Evolutionary conservation across 768 basidiomycete species (phyloP).

Genomic region (Ramaria sp.): DNA sequence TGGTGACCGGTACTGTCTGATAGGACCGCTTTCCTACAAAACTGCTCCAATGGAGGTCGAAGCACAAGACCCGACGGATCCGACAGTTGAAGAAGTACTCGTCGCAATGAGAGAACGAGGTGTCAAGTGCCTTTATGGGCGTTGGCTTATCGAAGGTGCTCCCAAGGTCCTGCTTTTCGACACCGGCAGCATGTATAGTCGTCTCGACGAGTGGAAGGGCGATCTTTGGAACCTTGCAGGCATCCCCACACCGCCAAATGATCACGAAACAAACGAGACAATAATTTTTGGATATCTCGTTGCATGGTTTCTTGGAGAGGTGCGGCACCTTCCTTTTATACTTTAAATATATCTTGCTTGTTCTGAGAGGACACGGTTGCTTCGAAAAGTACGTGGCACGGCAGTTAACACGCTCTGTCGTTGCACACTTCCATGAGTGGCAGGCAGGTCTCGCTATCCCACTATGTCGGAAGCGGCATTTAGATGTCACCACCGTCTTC

Average conservation of each 20-base stretch:
- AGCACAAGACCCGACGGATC: slow-evolving; percentile 77
- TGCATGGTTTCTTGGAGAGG: slow-evolving; percentile 99
- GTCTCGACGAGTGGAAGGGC: slow-evolving; percentile 96
- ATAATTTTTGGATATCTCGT: slow-evolving; percentile 97
- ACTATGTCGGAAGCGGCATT: slow-evolving; percentile 89
- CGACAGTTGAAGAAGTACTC: slow-evolving; percentile 63
- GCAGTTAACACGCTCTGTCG: slow-evolving; percentile 75
- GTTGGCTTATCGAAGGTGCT: slow-evolving; percentile 97
- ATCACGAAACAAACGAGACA: slow-evolving; percentile 97
- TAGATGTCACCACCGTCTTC: slow-evolving; percentile 98
- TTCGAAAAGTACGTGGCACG: slow-evolving; percentile 61
- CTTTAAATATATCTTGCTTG: too few relatives aligned
- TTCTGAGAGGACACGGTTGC: background rate
- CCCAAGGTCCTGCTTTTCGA: slow-evolving; percentile 95
- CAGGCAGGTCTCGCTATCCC: slow-evolving; percentile 95
- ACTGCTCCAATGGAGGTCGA: slow-evolving; percentile 99
- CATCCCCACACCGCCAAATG: slow-evolving; percentile 92
- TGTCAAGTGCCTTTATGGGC: slow-evolving; percentile 89
- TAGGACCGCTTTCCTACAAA: slow-evolving; percentile 98
- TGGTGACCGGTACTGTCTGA: slow-evolving; percentile 89
- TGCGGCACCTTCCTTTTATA: slow-evolving; percentile 18
- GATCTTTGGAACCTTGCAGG: slow-evolving; percentile 98
- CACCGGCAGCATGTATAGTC: slow-evolving; percentile 75
- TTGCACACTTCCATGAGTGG: slow-evolving; percentile 99
- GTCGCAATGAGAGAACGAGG: slow-evolving; percentile 81